Evolutionary conservation across 1,139 yeast species (phyloP).

Genomic region (Debaryomyces sp.): DNA sequence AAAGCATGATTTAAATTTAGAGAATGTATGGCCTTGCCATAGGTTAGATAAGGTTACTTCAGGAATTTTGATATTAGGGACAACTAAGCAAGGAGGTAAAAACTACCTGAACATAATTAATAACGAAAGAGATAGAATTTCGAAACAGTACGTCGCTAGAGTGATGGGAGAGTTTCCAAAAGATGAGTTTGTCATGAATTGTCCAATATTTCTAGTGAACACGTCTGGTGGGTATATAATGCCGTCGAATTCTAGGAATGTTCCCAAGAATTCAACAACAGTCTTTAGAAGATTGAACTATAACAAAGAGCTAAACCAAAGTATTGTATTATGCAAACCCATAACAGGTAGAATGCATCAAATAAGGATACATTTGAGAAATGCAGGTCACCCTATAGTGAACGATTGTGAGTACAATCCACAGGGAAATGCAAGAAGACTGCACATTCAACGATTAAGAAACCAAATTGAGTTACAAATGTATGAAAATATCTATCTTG

Average conservation of each 20-base stretch:
- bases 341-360: slow-evolving; percentile 79
- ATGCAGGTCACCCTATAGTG: slow-evolving; percentile 66
- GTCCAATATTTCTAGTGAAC: slow-evolving; percentile 43
- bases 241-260: slow-evolving; percentile 28
- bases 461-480: slow-evolving; percentile 31
- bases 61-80: slow-evolving; percentile 67
- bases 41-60: slow-evolving; percentile 76
- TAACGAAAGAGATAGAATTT: slow-evolving; percentile 35
- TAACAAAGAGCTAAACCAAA: slow-evolving; percentile 37
- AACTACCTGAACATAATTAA: slow-evolving; percentile 45
- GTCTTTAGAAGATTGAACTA: slow-evolving; percentile 31
- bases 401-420: slow-evolving; percentile 65
- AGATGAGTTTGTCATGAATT: slow-evolving; percentile 22
- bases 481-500: slow-evolving; percentile 24
- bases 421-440: slow-evolving; percentile 12
- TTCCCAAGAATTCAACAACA: slow-evolving; percentile 39
- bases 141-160: slow-evolving; percentile 60
- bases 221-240: slow-evolving; percentile 39
- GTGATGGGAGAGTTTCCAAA: slow-evolving; percentile 62
- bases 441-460: slow-evolving; percentile 20
- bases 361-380: slow-evolving; percentile 70
- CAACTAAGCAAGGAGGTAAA: slow-evolving; percentile 45
- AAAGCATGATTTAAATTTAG: slow-evolving; percentile 37
- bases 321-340: slow-evolving; percentile 67
- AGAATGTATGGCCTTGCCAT: slow-evolving; percentile 59